Evolutionary conservation across 1,284 basidiomycete genomes (phyloP), one percentile per base, ranked within the genome.

Genomic region (Cutaneotrichosporon mucoides): DNA sequence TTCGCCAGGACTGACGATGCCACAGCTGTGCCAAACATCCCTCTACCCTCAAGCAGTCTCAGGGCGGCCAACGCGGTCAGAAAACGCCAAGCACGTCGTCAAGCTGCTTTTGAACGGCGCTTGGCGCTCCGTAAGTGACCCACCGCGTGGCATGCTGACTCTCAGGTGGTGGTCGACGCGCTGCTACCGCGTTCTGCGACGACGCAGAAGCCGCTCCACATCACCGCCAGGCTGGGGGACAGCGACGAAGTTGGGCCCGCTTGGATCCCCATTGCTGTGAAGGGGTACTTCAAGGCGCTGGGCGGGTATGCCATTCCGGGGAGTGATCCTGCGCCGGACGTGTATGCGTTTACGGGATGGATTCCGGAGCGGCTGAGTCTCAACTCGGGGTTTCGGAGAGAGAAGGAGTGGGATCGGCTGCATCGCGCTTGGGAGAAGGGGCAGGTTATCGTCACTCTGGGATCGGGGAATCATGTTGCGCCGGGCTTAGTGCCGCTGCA

Each of bases 291-390:
- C 57, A 75, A 72, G 48, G 68, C 69, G 0, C 66, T 69, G 7
- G 75, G 75, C 4, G 75, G 75, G 1, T 76, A 75, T 59, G 67
- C 69, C 1, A 64, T 76, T 10, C 63, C 66, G 11, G 75, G 75
- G 0, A 70, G 68, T 24, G 71, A 75, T 57, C 75, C 75, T 6
- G 67, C 70, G 0, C 70, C 72, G 2, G 75, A 76, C 53, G 66
- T 75, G 12, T 73, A 75, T 45, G 69, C 72, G 12, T 66, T 97
- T 33, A 86, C 87, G 2, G 90, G 91, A 1, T 99, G 95, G 95
- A 88, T 98, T 62, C 94, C 94, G 0, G 94, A 98, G 67, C 60
- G 71, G 7, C 41, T 66, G 41, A 59, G 46, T 47, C 44, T 58
- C 10, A 59, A 57, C 55, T 66, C 85, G 1, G 79, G 79, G 0